phyloP scores from a whole-genome alignment of 805 yeast species.

The Schizosaccharomyces cryophilus region DNA sequence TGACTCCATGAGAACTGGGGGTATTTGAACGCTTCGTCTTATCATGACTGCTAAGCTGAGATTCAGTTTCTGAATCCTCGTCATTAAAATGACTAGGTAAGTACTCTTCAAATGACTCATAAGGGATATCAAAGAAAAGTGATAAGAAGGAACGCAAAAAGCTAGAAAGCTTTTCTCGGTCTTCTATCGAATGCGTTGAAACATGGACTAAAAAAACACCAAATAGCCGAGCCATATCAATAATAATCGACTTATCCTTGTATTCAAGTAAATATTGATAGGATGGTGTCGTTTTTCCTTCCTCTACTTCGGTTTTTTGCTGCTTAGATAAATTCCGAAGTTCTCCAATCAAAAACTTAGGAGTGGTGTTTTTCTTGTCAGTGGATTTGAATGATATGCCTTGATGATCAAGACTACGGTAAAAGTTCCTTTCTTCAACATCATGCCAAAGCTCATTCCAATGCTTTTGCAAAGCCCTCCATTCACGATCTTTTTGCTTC shows the following conservation, averaged over 20 bases:
- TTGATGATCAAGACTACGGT: constrained; percentile 79
- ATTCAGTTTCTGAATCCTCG: constrained; percentile 11
- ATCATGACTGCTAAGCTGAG: constrained; percentile 9
- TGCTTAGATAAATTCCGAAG: constrained; percentile 14
- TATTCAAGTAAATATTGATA: constrained; percentile 49
- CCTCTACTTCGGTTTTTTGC: not conserved
- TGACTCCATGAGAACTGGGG: not conserved
- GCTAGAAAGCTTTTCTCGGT: constrained; percentile 49
- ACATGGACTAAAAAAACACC: constrained; percentile 41
- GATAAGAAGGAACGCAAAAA: constrained; percentile 48
- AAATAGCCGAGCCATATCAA: constrained; percentile 47
- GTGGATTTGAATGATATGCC: constrained; percentile 93
- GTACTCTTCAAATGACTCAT: not conserved
- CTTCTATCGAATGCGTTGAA: constrained; percentile 54
- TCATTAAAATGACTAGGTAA: constrained; percentile 5
- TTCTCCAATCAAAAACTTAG: constrained; percentile 83
- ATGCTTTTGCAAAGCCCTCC: constrained; percentile 94
- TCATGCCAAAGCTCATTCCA: constrained; percentile 99
- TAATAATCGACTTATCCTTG: constrained; percentile 39
- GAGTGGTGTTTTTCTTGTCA: constrained; percentile 75
- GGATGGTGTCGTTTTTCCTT: constrained; percentile 12
- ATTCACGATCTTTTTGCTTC: constrained; percentile 95
- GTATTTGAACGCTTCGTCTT: not conserved
- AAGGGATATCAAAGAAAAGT: constrained; percentile 30
- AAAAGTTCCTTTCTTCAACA: constrained; percentile 82